Percentiles rank a stretch among this genome's conserved stretches.
Conservation (phyloP, 2,329 filamentous ascomycete species). For the Raffaelea albimanens region DNA sequence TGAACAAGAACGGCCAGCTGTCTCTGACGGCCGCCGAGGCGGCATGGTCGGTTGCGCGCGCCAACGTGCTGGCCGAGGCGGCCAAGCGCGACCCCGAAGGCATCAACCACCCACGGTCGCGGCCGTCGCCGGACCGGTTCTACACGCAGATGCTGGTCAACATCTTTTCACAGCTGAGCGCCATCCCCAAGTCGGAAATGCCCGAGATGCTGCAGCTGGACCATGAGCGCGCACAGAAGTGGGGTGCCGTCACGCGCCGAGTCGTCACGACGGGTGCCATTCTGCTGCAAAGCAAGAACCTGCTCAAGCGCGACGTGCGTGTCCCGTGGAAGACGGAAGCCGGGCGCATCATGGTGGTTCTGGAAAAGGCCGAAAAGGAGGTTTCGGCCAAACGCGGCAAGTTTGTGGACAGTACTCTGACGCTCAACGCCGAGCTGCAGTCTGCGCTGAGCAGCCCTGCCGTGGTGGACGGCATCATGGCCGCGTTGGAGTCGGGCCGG, state of each 20-base stretch:
- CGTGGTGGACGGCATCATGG: slow-evolving; percentile 51
- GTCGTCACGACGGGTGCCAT: slow-evolving; percentile 68
- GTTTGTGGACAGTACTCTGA: too few species aligned
- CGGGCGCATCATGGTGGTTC: slow-evolving; percentile 57
- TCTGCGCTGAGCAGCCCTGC: slow-evolving; percentile 16
- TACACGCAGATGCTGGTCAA: slow-evolving; percentile 70
- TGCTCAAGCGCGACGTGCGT: slow-evolving; percentile 72
- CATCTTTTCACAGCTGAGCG: slow-evolving; percentile 55
- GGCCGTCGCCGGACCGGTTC: slow-evolving; percentile 58
- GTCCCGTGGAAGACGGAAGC: slow-evolving; percentile 70
- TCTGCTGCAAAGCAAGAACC: slow-evolving; percentile 70
- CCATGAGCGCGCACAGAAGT: slow-evolving; percentile 47
- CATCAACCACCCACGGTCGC: slow-evolving; percentile 50
- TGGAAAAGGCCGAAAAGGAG: slow-evolving; percentile 39
- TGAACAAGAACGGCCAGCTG: slow-evolving; percentile 32
- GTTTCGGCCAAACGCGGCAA: slow-evolving; percentile 20
- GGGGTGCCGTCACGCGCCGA: slow-evolving; percentile 47
- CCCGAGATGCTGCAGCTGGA: slow-evolving; percentile 71
- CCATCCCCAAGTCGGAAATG: slow-evolving; percentile 40
- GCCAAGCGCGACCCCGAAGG: slow-evolving; percentile 61
- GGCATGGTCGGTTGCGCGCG: slow-evolving; percentile 57
- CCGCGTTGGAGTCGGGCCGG: slow-evolving; percentile 50
- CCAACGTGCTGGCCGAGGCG: slow-evolving; percentile 56
- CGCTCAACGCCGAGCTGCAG: neutral
- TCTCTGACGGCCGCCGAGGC: slow-evolving; percentile 47